A percentile compares a stretch with the other conserved stretches of the same genome.
Evolutionary conservation across 2,329 filamentous ascomycete genomes (phyloP).

Genomic region (Gremmenia infestans): DNA sequence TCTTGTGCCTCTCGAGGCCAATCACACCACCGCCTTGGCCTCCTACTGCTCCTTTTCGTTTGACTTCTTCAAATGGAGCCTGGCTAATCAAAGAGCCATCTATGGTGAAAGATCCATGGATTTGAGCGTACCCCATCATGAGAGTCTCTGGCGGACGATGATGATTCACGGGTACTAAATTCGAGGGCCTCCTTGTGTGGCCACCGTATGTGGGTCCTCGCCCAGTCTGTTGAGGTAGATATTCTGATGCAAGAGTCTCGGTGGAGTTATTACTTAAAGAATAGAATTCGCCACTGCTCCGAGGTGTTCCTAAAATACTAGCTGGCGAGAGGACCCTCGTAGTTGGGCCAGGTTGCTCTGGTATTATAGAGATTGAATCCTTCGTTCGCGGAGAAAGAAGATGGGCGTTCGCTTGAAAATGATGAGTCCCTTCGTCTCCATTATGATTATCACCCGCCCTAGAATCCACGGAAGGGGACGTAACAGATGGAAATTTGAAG

Average conservation of each 20-base stretch:
- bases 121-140: constrained; percentile 97
- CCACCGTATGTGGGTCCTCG: constrained; percentile 41
- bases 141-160: constrained; percentile 65
- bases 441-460: constrained; percentile 8
- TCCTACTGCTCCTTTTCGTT: constrained; percentile 85
- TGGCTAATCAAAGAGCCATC: constrained; percentile 90
- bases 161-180: constrained; percentile 37
- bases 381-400: constrained; percentile 26
- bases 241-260: constrained; percentile 89
- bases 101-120: constrained; percentile 85
- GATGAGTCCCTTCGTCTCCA: constrained; percentile 1
- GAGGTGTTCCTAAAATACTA: constrained; percentile 71
- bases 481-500: constrained; percentile 52
- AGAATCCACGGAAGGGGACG: constrained; percentile 29
- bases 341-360: constrained; percentile 55
- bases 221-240: constrained; percentile 51
- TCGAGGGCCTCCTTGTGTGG: constrained; percentile 40
- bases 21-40: constrained; percentile 84
- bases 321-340: constrained; percentile 69
- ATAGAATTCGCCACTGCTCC: constrained; percentile 93
- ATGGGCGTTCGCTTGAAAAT: constrained; percentile 12
- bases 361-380: constrained; percentile 41
- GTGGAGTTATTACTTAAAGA: constrained; percentile 91
- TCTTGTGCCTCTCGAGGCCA: constrained; percentile 67
- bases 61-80: constrained; percentile 89